Percentiles rank a stretch among this genome's conserved stretches.
Evolutionary conservation across 2,329 filamentous ascomycete species (phyloP).

Genomic region (Endoconidiophora laricicola): DNA sequence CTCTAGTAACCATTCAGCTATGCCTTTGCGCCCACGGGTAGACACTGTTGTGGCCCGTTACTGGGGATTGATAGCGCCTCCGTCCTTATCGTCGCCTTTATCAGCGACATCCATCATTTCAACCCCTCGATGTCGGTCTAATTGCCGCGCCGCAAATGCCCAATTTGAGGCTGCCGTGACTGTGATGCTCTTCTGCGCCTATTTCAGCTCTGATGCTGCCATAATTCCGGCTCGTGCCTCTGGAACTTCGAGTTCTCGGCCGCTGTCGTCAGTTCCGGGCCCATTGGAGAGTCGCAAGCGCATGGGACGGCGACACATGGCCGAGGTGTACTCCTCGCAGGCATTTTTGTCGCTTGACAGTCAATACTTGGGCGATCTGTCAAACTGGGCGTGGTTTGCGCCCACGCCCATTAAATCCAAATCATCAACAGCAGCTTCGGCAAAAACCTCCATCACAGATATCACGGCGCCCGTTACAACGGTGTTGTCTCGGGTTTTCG

Average conservation of each 20-base stretch:
- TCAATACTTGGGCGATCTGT: conserved; percentile 24
- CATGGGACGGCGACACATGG: conserved; percentile 36
- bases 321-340: conserved; percentile 27
- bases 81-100: too few species aligned
- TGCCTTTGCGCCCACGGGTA: conserved; percentile 1
- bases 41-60: neutral
- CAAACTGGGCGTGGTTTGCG: conserved; percentile 35
- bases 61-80: neutral
- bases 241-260: conserved; percentile 14
- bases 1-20: neutral
- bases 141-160: neutral
- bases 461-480: too few species aligned
- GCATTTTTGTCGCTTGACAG: conserved; percentile 24
- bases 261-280: conserved; percentile 30
- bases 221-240: neutral
- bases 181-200: neutral
- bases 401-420: conserved; percentile 20
- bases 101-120: too few species aligned
- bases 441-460: too few species aligned
- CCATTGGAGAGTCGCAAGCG: conserved; percentile 39
- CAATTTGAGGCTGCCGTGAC: neutral
- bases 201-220: neutral
- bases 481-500: too few species aligned
- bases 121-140: too few species aligned
- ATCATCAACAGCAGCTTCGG: too few species aligned